phyloP scores from a whole-genome alignment of 1,139 yeast species.

The Yamadazyma mexicana region DNA sequence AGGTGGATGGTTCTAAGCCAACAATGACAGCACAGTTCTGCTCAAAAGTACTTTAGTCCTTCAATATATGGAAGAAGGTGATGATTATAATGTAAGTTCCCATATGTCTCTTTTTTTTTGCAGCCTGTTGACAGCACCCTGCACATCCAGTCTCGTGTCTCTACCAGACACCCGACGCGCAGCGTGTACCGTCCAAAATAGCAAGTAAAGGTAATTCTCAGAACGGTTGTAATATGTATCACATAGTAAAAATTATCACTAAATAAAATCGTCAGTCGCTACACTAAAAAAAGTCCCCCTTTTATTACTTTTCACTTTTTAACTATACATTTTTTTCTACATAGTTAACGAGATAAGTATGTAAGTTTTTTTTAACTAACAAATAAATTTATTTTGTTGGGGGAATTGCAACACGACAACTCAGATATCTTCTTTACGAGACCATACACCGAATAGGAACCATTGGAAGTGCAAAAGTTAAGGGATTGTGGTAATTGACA shows the following conservation, averaged over 20 bases:
- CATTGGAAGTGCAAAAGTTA: too few species aligned
- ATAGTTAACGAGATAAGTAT: conserved; percentile 9
- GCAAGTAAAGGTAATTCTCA: conserved; percentile 8
- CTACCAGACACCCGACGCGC: background rate
- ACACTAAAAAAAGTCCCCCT: conserved; percentile 4
- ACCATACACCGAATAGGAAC: too few species aligned
- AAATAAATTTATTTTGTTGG: background rate
- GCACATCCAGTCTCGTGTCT: too few species aligned
- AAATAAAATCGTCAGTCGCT: conserved; percentile 8
- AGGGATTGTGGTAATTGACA: background rate
- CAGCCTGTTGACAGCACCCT: too few species aligned
- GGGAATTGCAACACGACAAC: too few species aligned
- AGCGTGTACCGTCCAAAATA: background rate
- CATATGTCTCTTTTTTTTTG: too few species aligned
- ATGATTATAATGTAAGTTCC: background rate
- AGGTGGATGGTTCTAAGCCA: conserved; percentile 29
- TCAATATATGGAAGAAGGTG: background rate
- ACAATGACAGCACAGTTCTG: too few species aligned
- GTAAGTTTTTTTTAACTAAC: conserved; percentile 4
- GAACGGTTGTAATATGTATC: conserved; percentile 14
- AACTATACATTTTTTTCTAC: conserved; percentile 3
- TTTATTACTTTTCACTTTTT: conserved; percentile 5
- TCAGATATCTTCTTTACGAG: too few species aligned
- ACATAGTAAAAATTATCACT: conserved; percentile 16
- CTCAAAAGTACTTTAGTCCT: background rate